Conservation (phyloP, 2,329 filamentous ascomycete genomes). For the Nothophoma quercina region DNA sequence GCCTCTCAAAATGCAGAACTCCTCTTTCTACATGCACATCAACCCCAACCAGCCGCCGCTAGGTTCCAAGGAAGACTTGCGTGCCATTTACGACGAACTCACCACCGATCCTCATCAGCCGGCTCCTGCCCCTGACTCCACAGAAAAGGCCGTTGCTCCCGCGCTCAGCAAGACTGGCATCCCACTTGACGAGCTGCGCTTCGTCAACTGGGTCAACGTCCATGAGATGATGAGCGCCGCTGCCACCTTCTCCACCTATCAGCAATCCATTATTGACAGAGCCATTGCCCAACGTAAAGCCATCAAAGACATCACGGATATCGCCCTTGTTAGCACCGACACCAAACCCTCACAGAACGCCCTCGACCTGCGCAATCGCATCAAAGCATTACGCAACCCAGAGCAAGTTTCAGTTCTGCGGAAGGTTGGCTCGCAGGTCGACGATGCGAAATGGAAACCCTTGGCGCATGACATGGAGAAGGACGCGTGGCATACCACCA, state of each 20-base stretch:
- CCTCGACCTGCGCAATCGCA: background rate
- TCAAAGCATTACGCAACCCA: slow-evolving; percentile 2
- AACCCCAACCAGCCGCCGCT: slow-evolving; percentile 32
- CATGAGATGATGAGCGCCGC: slow-evolving; percentile 55
- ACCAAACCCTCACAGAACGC: background rate
- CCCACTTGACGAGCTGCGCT: slow-evolving; percentile 55
- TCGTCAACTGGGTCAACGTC: slow-evolving; percentile 59
- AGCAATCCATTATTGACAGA: slow-evolving; percentile 10
- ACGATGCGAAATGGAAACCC: background rate
- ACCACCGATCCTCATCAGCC: slow-evolving; percentile 52
- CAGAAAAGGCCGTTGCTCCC: slow-evolving; percentile 1
- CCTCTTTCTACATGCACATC: slow-evolving; percentile 49
- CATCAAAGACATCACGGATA: slow-evolving; percentile 4
- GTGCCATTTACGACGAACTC: slow-evolving; percentile 54
- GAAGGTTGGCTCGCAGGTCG: background rate
- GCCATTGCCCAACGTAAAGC: slow-evolving; percentile 19
- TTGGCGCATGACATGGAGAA: background rate
- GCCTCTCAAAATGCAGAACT: slow-evolving; percentile 45
- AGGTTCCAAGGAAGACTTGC: slow-evolving; percentile 39
- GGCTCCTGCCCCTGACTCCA: slow-evolving; percentile 17
- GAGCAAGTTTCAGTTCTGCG: background rate
- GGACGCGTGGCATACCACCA: background rate
- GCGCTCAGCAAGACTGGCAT: slow-evolving; percentile 49
- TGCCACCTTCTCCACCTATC: slow-evolving; percentile 28
- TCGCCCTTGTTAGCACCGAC: background rate